Base-by-base conservation (phyloP, 352 stramenopile genomes). In the Globisporangium viniferum region DNA sequence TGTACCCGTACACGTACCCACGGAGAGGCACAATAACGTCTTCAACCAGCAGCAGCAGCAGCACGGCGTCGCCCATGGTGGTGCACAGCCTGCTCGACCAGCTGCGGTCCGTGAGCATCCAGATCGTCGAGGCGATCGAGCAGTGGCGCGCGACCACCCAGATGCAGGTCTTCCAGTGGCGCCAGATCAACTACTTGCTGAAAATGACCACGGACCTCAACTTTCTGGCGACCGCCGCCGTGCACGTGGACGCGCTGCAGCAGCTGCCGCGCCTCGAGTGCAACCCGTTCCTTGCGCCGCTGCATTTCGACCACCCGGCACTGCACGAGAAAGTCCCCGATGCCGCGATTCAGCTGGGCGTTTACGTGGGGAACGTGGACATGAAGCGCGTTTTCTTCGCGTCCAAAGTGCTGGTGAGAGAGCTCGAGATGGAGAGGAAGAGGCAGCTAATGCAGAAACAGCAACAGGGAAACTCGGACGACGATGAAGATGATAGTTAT, bases 181-280 rank as follows among this genome's bases (percentile, higher is more conserved):
- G 86, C 0, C 62, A 85, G 1, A 75, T 86, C 56, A 93, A 93
- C 64, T 94, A 95, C 62, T 71, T 93, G 62, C 74, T 87, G 67
- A 95, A 95, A 69, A 95, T 95, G 84, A 74, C 76, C 1, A 18
- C 59, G 5, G 87, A 95, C 58, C 68, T 89, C 14, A 74, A 86
- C 56, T 92, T 93, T 59, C 71, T 93, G 7, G 59, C 73, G 2
- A 67, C 70, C 36, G 27, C 72, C 14, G 65, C 77, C 3, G 46
- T 66, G 20, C 67, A 73, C 0, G 54, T 90, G 4, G 71, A 85
- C 31, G 74, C 73, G 6, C 77, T 93, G 24, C 74, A 77, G 12
- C 64, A 67, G 5, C 54, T 92, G n/a, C 56, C 33, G n/a, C 77
- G 73, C 2, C 73, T 93, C 10, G 62, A 73, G 59, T 75, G 82